Conservation (phyloP, 2,329 filamentous ascomycete genomes). For the Penicillium sp. region DNA sequence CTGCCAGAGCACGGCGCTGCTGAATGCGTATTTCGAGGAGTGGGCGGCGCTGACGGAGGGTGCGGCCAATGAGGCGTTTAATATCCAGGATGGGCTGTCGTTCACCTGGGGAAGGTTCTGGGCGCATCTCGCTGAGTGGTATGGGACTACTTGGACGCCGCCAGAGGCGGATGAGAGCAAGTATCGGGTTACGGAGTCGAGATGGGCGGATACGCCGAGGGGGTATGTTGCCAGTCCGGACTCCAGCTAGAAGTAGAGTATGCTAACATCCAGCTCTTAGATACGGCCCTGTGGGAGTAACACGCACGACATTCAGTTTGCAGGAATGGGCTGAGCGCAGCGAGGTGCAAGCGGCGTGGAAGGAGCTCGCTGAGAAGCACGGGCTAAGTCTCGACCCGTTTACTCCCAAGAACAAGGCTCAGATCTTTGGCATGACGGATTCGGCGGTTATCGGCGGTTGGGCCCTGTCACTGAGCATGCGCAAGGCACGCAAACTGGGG, state of each 20-base stretch:
- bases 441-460: constrained; percentile 24
- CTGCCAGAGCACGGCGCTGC: constrained; percentile 49
- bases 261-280: background rate
- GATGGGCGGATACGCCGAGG: constrained; percentile 32
- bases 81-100: constrained; percentile 51
- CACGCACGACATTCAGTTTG: constrained; percentile 1
- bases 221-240: constrained; percentile 45
- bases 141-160: constrained; percentile 44
- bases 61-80: constrained; percentile 55
- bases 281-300: background rate
- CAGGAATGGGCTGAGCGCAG: constrained; percentile 52
- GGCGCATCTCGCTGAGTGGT: constrained; percentile 53
- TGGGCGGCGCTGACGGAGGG: constrained; percentile 54
- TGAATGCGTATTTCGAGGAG: constrained; percentile 57
- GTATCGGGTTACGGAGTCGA: constrained; percentile 28
- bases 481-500: constrained; percentile 23
- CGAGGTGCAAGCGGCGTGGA: constrained; percentile 44
- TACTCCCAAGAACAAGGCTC: background rate
- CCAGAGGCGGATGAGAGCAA: constrained; percentile 31
- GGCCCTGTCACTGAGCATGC: constrained; percentile 25
- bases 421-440: constrained; percentile 22
- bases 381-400: constrained; percentile 31
- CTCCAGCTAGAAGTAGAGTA: too few species aligned
- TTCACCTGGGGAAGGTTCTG: constrained; percentile 57
- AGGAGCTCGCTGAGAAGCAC: constrained; percentile 39